Evolutionary conservation across 148 eudicot species (phyloP), one percentile per base, ranked within the genome.

Genomic region (Drosera capensis): DNA sequence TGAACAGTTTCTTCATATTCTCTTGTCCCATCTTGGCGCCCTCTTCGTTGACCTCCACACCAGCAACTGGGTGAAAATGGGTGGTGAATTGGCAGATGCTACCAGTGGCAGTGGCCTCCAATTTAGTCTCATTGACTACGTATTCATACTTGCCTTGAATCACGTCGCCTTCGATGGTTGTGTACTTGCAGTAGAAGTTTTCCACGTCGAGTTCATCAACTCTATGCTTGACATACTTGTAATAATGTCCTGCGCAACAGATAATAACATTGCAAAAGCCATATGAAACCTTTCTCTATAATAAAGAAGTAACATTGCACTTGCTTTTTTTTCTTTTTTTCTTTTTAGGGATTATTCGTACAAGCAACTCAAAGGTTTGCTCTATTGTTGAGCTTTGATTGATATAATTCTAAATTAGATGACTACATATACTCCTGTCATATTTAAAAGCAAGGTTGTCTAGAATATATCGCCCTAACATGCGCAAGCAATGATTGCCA

Each of bases 181-280:
- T 57, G 49, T 64, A 58, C 54, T 57, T 64, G 29, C 13, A 19
- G 31, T 40, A 64, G 24, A 26, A 40, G 20, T 46, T 64, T 18
- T 23, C 46, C 3, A 17, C 26, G 20, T 64, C 68, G 17, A 65
- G 21, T 35, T 28, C 65, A 6, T 66, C 57, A 2, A 49, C 18
- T 25, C 52, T 49, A 28, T 66, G 48, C 31, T 53, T 43, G 22
- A 30, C 26, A 30, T 43, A 53, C 14, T 22, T 29, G 57, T 20
- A 41, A 11, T 8, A 14, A 17, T 41, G 45, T 14, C 45, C 45
- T 41, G 45, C 45, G 14, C 35, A n/a, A n/a, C n/a, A n/a, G n/a
- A n/a, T n/a, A n/a, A n/a, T n/a, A n/a, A n/a, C n/a, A n/a, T n/a
- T n/a, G n/a, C n/a, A n/a, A n/a, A n/a, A n/a, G n/a, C n/a, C n/a